Evolutionary conservation across 1,284 basidiomycete genomes (phyloP).

Genomic region (Cystobasidium pallidum): DNA sequence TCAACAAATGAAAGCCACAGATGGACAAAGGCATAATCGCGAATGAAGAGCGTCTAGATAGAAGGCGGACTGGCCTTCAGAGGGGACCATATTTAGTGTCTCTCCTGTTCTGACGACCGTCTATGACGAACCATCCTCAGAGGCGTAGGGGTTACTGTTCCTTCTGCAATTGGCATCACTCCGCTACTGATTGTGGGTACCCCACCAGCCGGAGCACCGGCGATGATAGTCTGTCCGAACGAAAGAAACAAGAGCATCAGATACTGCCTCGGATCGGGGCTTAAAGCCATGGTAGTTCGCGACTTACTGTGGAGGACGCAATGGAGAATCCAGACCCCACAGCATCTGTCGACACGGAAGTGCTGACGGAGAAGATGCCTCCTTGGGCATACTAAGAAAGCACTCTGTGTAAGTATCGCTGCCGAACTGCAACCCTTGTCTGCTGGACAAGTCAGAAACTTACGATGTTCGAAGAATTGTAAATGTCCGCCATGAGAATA

Average conservation of each 20-base stretch:
- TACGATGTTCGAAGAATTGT: slow-evolving; percentile 42
- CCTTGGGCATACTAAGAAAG: slow-evolving; percentile 42
- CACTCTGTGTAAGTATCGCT: no score
- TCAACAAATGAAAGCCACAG: background rate
- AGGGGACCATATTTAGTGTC: slow-evolving; percentile 6
- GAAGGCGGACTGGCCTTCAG: background rate
- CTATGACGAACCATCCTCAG: slow-evolving; percentile 19
- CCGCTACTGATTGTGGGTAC: background rate
- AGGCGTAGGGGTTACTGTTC: slow-evolving; percentile 11
- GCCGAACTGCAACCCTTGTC: no score
- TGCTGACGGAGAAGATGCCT: slow-evolving; percentile 37
- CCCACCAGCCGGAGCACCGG: slow-evolving; percentile 19
- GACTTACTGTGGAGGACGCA: slow-evolving; percentile 29
- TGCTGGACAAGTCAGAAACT: background rate
- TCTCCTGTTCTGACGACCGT: slow-evolving; percentile 11
- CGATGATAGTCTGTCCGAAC: slow-evolving; percentile 21
- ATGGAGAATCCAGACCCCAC: slow-evolving; percentile 30
- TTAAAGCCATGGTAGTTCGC: background rate
- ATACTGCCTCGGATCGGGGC: background rate
- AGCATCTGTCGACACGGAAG: background rate
- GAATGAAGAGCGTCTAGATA: background rate
- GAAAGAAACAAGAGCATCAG: background rate
- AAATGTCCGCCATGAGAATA: slow-evolving; percentile 35
- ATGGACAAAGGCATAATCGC: background rate
- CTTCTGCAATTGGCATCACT: slow-evolving; percentile 9